Conservation (phyloP, 176 grass and related monocot genomes). For the Triticum dicoccoides region DNA sequence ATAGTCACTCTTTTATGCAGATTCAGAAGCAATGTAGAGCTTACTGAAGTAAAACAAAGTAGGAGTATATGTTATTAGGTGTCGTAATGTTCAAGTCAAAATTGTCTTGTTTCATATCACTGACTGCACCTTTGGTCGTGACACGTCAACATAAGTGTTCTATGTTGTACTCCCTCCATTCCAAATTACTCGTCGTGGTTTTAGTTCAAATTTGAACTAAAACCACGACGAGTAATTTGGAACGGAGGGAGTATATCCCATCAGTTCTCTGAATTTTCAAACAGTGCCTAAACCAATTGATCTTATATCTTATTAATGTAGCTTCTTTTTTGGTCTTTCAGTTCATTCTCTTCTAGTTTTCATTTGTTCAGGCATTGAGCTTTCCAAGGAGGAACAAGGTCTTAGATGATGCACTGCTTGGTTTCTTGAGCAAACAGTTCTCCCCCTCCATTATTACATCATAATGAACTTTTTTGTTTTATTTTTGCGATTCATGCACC, state of each 20-base stretch:
- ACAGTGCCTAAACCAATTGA: neutral
- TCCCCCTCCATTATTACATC: neutral
- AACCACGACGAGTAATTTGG: too few species aligned
- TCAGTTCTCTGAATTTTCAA: neutral
- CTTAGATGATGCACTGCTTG: neutral
- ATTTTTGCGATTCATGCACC: neutral
- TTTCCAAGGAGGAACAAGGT: neutral
- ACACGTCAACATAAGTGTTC: neutral
- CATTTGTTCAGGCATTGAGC: neutral
- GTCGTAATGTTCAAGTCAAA: too few species aligned
- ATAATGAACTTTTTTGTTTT: neutral
- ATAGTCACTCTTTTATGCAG: too few species aligned
- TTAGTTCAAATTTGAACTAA: too few species aligned
- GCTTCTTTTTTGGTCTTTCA: neutral
- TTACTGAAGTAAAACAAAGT: too few species aligned
- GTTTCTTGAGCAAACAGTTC: neutral
- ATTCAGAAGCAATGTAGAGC: too few species aligned
- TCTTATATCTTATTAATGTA: neutral
- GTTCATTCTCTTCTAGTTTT: neutral
- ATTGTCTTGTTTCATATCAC: too few species aligned
- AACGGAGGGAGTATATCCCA: neutral
- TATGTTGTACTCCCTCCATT: neutral
- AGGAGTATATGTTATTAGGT: too few species aligned
- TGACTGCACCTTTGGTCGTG: neutral
- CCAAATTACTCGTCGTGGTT: too few species aligned